Conservation (phyloP, 2,329 filamentous ascomycete species). For the Trichocomaceae sp. region DNA sequence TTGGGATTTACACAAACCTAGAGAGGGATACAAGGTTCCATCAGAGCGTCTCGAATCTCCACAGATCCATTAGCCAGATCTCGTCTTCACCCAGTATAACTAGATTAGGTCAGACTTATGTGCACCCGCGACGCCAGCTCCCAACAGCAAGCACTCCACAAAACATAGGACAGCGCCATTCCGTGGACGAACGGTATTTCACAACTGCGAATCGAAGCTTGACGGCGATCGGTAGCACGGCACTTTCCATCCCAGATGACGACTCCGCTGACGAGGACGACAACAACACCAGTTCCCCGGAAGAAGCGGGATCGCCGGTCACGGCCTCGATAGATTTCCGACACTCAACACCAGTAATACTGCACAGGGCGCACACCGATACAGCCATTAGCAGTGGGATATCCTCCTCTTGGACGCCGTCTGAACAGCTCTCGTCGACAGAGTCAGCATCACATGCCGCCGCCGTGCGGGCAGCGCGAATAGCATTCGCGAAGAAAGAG, state of each 20-base stretch:
- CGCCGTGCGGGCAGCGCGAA: conserved; percentile 49
- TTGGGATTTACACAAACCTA: conserved; percentile 45
- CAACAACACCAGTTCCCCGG: conserved; percentile 41
- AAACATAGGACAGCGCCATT: conserved; percentile 45
- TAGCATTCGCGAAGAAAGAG: conserved; percentile 55
- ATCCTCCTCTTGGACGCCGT: conserved; percentile 9
- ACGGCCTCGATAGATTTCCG: conserved; percentile 22
- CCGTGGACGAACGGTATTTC: conserved; percentile 23
- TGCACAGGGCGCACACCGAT: conserved; percentile 10
- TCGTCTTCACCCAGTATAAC: conserved; percentile 48
- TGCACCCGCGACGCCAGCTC: conserved; percentile 51
- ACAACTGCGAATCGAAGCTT: conserved; percentile 6
- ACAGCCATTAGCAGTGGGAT: background rate
- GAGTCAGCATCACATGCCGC: conserved; percentile 51
- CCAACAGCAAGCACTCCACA: conserved; percentile 49
- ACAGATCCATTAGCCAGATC: conserved; percentile 47
- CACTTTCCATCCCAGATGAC: conserved; percentile 33
- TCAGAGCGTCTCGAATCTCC: conserved; percentile 42
- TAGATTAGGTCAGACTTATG: conserved; percentile 46
- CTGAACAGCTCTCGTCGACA: conserved; percentile 40
- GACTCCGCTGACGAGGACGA: conserved; percentile 33
- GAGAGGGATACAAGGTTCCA: conserved; percentile 24
- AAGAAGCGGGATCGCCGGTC: conserved; percentile 31
- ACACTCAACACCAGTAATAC: conserved; percentile 9
- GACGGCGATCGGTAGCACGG: conserved; percentile 1